Conservation (phyloP, 225 moss, liverwort and hornwort genomes). For the Neckera pumila region DNA sequence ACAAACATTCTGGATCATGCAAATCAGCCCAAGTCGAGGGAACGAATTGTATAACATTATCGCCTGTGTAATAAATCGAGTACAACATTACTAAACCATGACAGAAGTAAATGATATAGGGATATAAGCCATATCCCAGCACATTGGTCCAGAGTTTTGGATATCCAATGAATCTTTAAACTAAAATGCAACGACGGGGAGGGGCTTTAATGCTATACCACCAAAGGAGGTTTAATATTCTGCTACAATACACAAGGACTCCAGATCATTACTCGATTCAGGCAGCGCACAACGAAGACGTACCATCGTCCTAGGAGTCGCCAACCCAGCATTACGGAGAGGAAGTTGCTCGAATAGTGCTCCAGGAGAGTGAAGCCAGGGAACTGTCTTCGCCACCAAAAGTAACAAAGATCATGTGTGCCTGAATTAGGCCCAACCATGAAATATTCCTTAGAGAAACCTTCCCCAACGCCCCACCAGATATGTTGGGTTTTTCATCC, state of each 20-base stretch:
- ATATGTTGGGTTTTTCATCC: neutral
- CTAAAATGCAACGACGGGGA: neutral
- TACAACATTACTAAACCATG: neutral
- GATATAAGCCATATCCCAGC: neutral
- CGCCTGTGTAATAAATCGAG: neutral
- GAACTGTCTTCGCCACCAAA: neutral
- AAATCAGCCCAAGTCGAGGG: neutral
- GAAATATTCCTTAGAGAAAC: neutral
- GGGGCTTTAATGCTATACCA: neutral
- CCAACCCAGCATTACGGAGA: neutral
- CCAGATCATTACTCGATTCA: neutral
- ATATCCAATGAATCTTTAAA: neutral
- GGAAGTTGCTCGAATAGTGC: no score
- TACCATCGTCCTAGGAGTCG: neutral
- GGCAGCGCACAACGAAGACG: neutral
- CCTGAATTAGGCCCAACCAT: neutral
- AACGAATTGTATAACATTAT: neutral
- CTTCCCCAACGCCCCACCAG: neutral
- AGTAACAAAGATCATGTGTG: neutral
- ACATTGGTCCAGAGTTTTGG: neutral
- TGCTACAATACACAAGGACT: neutral
- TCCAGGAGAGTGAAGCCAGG: neutral
- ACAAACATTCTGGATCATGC: neutral
- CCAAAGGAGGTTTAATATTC: neutral
- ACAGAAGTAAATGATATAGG: neutral